These are phyloP conservation scores for Boletus eberwhitei DNA, from an alignment of 768 basidiomycete genomes.

Conservation along the genomic window DNA sequence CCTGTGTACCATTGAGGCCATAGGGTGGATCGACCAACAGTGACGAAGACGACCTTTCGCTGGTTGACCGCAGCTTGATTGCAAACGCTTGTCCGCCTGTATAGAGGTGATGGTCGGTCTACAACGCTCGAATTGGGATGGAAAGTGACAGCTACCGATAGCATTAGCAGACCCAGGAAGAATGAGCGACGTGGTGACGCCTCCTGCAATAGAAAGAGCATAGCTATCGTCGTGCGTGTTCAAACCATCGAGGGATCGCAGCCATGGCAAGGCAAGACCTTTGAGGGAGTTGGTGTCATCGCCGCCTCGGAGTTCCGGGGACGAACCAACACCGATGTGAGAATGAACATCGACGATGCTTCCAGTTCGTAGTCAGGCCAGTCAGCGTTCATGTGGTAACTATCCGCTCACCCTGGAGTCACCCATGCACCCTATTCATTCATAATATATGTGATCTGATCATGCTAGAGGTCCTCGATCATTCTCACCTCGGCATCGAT, in stretches of 20 bases:
- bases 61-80: slow-evolving; percentile 71
- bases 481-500: slow-evolving; percentile 41
- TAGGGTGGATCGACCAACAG: slow-evolving; percentile 75
- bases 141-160: slow-evolving; percentile 43
- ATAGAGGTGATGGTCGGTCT: background rate
- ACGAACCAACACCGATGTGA: slow-evolving; percentile 45
- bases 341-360: slow-evolving; percentile 57
- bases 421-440: slow-evolving; percentile 58
- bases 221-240: slow-evolving; percentile 73
- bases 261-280: slow-evolving; percentile 47
- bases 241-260: slow-evolving; percentile 67
- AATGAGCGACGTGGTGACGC: slow-evolving; percentile 71
- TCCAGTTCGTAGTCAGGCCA: background rate
- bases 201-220: slow-evolving; percentile 58
- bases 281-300: slow-evolving; percentile 55
- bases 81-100: slow-evolving; percentile 75
- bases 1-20: slow-evolving; percentile 40
- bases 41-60: slow-evolving; percentile 62
- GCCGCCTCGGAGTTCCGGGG: slow-evolving; percentile 41
- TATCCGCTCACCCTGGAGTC: slow-evolving; percentile 41
- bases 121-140: background rate
- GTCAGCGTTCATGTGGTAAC: background rate
- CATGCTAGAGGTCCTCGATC: background rate
- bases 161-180: slow-evolving; percentile 66
- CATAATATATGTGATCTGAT: background rate